Evolutionary conservation across 2,329 filamentous ascomycete species (phyloP), one percentile per base, ranked within the genome.

Genomic region (Phialemonium atrogriseum): DNA sequence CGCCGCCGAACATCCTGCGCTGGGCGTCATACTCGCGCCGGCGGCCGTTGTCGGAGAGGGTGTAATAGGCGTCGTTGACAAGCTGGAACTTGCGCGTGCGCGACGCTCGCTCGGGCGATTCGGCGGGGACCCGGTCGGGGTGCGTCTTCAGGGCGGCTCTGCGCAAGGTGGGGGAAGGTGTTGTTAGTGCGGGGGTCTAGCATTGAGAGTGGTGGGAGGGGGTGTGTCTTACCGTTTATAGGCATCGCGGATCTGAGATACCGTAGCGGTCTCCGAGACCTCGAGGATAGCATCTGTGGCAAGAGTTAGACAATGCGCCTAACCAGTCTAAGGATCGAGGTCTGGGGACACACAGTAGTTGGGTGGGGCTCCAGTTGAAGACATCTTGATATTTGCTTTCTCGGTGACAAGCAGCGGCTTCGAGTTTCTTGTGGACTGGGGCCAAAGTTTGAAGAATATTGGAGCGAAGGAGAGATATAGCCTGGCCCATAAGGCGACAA

Each of bases 121-220:
- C 77, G 43, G 73, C 63, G 17, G 87, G 71, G 24, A 98, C 86
- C 37, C 91, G 84, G 56, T 98, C 91, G 2, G 89, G 89, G 56
- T 96, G 89, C 42, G 84, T 87, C 60, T 91, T 94, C 27, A 96
- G 68, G 5, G 89, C 89, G 48, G 84, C 84, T 52, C 83, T 87
- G n/a, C n/a, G n/a, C n/a, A n/a, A n/a, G n/a, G n/a, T n/a, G 50
- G 3, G n/a, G 16, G 22, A 8, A n/a, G 19, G 32, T 24, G 26
- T 27, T 21, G 20, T 32, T 19, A 35, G 28, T 30, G n/a, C 12
- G 13, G 10, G 17, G 9, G 23, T 29, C 50, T 40, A 51, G 44
- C 33, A 20, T 11, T 11, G 29, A 14, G 6, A 11, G 10, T 10
- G 29, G 19, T 2, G 9, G 9, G 30, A 30, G 21, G 20, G 10